Conservation (phyloP, 306 rosid genomes). For the Oemleria cerasiformis region DNA sequence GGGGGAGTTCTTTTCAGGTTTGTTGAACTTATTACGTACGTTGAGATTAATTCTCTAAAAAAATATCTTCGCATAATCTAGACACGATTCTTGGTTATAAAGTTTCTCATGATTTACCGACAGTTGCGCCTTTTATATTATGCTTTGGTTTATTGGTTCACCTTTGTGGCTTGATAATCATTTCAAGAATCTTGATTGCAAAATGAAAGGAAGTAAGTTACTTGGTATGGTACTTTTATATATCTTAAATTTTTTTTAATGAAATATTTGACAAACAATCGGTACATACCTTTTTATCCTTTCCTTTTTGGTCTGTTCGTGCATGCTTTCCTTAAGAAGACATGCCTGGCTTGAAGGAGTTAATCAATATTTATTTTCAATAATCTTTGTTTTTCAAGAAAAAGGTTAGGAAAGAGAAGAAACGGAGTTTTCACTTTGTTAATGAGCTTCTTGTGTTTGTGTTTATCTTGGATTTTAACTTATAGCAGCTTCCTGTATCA, state of each 20-base stretch:
- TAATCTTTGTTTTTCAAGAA: no score
- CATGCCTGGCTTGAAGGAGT: not conserved
- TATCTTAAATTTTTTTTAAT: not conserved
- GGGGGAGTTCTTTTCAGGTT: slow-evolving; percentile 83
- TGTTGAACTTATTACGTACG: slow-evolving; percentile 30
- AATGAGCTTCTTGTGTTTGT: slow-evolving; percentile 5
- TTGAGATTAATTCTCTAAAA: no score
- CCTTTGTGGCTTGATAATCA: not conserved
- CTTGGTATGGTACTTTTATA: not conserved
- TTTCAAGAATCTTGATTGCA: not conserved
- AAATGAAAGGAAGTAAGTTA: not conserved
- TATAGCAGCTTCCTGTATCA: slow-evolving; percentile 22
- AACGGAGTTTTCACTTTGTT: slow-evolving; percentile 6
- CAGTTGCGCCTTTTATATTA: no score
- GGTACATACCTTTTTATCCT: no score
- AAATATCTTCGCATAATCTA: no score
- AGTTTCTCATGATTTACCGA: no score
- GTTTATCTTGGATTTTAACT: slow-evolving; percentile 15
- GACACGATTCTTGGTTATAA: not conserved
- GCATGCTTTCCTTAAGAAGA: not conserved
- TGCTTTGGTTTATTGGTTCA: not conserved
- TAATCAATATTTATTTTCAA: not conserved
- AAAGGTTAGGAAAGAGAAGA: no score
- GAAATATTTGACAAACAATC: not conserved
- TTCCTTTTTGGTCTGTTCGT: no score